Conservation (phyloP, 331 rosid genomes). For the Malus hybrid region DNA sequence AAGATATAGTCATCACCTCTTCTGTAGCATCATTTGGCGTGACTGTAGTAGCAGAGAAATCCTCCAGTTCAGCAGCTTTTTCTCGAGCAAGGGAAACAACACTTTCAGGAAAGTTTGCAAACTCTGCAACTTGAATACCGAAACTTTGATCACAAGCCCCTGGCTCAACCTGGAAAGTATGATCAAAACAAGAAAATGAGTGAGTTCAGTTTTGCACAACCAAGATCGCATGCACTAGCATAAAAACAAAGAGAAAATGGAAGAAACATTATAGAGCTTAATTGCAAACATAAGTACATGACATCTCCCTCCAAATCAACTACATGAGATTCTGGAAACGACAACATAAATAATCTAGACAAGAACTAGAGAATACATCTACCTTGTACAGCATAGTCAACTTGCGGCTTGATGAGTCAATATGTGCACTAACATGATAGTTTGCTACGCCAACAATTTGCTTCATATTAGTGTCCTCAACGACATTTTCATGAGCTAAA, state of each 20-base stretch:
- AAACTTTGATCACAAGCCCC: slow-evolving; percentile 99
- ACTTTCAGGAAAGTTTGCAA: slow-evolving; percentile 89
- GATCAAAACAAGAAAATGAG: slow-evolving; percentile 10
- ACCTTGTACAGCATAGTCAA: slow-evolving; percentile 97
- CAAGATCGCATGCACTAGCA: neutral
- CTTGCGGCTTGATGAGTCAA: slow-evolving; percentile 79
- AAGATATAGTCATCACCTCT: slow-evolving; percentile 39
- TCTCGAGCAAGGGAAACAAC: slow-evolving; percentile 90
- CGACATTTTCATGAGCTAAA: slow-evolving; percentile 49
- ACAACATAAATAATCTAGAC: neutral
- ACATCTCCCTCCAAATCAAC: neutral
- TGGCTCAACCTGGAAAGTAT: slow-evolving; percentile 73
- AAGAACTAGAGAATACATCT: slow-evolving; percentile 12
- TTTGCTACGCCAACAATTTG: slow-evolving; percentile 70
- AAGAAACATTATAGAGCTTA: neutral
- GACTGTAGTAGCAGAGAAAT: slow-evolving; percentile 60
- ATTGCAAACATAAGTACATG: neutral
- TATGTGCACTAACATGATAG: slow-evolving; percentile 96
- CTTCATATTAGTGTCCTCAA: slow-evolving; percentile 35
- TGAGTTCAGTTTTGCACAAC: slow-evolving; percentile 4
- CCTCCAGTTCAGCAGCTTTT: slow-evolving; percentile 95
- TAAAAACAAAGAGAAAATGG: neutral
- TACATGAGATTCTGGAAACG: neutral
- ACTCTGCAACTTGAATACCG: slow-evolving; percentile 96
- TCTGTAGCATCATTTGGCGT: slow-evolving; percentile 25